These are phyloP conservation scores for Houttuynia cordata DNA, from an alignment of 164 flowering plant genomes.

Conservation along the genomic window DNA sequence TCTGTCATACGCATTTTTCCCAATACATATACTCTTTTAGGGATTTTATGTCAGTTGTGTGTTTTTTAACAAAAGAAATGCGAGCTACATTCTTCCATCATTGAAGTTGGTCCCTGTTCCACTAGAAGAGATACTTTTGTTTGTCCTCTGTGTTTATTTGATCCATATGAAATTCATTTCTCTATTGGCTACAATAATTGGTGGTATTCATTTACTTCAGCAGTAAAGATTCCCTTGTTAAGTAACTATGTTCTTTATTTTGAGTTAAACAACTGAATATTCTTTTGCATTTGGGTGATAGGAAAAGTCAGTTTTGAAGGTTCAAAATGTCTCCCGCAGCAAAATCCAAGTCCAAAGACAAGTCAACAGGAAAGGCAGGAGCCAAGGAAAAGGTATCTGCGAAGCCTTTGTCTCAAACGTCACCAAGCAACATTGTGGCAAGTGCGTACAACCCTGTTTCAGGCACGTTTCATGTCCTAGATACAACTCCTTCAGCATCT, in stretches of 20 bases:
- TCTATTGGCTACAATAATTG: no score
- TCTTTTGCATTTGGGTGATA: not conserved
- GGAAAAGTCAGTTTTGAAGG: not conserved
- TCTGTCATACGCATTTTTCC: no score
- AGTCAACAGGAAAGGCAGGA: slow-evolving; percentile 32
- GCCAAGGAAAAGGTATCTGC: slow-evolving; percentile 59
- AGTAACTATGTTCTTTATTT: not conserved
- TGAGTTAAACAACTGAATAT: not conserved
- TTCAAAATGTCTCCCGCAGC: slow-evolving; percentile 69
- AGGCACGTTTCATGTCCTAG: slow-evolving; percentile 79
- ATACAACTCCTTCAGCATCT: slow-evolving; percentile 32
- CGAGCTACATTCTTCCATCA: no score
- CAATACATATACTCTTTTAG: no score
- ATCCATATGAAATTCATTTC: no score
- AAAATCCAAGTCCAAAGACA: slow-evolving; percentile 69
- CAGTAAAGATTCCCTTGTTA: not conserved
- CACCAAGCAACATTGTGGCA: slow-evolving; percentile 34
- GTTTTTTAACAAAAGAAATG: no score
- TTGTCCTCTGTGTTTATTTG: not conserved
- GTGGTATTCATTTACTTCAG: not conserved
- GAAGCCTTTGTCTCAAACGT: slow-evolving; percentile 35
- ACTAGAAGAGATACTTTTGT: not conserved
- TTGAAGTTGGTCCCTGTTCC: no score
- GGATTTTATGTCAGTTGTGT: no score
- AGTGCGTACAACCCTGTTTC: slow-evolving; percentile 72